Base-by-base conservation (phyloP, 176 grass and related monocot genomes). In the Phoenix dactylifera region DNA sequence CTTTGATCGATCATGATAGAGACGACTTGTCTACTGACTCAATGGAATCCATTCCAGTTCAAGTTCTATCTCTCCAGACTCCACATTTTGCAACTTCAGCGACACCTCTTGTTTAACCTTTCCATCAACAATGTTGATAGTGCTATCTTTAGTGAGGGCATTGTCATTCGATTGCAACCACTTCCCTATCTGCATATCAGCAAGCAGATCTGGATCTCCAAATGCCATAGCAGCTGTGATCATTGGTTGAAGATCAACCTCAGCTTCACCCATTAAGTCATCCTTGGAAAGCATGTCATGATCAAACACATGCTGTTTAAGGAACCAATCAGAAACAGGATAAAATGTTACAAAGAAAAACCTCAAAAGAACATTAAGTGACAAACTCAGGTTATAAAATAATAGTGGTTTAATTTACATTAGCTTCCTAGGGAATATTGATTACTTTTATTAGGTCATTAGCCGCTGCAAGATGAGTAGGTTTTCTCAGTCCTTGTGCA, bases 21-120 rank as follows among this genome's bases (percentile, higher is more conserved):
- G 9, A 53, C 29, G 0, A 39, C 12, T 24, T 50, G 62, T 48
- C 62, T 73, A 84, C 58, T 84, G 49, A 72, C 84, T 83, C 2
- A 90, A 70, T 26, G 86, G 68, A 15, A 90, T 79, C 90, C 86
- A 89, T 55, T 95, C 68, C 71, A 95, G 22, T 66, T 87, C 74
- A 15, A 84, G 57, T 26, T 84, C 80, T 3, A 90, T 28, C 55
- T 90, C 86, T 4, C 80, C 86, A 0, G 77, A 89, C 57, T 90
- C 86, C 0, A 82, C 82, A 54, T 77, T 81, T 50, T 87, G 91
- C 51, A 96, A 65, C 58, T 82, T 90, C 17, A 90, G 59, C 4
- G 70, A 60, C 16, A 85, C 29, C 19, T 74, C 62, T 55, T 90
- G 91, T 64, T 75, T 90, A 54, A 96, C 75, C 72, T 87, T 81